Evolutionary conservation across 345 rosid genomes (phyloP).

Genomic region (Fremontodendron californicum): DNA sequence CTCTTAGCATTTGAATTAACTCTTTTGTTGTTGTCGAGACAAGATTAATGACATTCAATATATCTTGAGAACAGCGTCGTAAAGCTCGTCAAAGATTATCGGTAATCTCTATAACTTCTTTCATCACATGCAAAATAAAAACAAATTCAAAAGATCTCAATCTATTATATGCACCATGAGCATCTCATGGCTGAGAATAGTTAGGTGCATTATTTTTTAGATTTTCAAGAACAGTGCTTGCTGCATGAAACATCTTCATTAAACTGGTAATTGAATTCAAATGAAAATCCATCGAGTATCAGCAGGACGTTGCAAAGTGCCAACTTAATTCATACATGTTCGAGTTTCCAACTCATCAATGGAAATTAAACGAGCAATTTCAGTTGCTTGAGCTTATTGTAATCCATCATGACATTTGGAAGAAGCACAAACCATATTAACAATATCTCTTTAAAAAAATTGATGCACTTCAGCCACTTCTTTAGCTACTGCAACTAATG

Average conservation of each 20-base stretch:
- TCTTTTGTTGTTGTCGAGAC: neutral
- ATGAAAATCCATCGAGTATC: neutral
- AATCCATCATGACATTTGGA: neutral
- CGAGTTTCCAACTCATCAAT: neutral
- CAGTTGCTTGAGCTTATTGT: neutral
- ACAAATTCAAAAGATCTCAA: no score
- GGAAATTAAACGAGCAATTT: neutral
- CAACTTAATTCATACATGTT: neutral
- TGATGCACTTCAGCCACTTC: no score
- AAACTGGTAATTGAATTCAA: no score
- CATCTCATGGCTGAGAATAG: no score
- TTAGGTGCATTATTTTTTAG: no score
- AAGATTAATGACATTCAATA: neutral
- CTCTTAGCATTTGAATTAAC: neutral
- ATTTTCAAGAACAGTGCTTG: no score
- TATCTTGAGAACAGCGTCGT: neutral
- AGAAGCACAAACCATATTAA: neutral
- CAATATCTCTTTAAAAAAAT: no score
- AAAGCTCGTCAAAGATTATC: neutral
- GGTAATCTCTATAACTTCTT: no score
- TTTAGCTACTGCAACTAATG: neutral
- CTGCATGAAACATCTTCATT: no score
- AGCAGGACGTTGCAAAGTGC: neutral
- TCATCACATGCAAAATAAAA: no score
- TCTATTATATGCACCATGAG: no score